These are phyloP conservation scores for Neurospora sp. DNA, from an alignment of 495 filamentous ascomycete genomes.

Conservation along the genomic window DNA sequence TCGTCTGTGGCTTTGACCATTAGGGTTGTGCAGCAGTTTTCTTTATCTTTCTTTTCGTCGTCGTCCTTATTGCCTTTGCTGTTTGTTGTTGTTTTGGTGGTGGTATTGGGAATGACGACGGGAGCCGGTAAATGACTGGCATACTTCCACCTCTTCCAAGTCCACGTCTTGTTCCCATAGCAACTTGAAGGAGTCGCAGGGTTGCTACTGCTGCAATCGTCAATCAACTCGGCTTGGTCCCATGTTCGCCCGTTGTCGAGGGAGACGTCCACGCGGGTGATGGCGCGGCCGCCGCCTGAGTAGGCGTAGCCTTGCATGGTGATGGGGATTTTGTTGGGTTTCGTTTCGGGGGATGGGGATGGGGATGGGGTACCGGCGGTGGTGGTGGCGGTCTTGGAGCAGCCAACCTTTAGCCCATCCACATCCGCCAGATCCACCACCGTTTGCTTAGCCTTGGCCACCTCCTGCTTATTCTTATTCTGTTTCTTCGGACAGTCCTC, in stretches of 20 bases:
- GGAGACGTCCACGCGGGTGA: constrained; percentile 46
- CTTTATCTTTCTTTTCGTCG: background rate
- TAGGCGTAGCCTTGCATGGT: constrained; percentile 48
- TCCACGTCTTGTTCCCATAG: constrained; percentile 37
- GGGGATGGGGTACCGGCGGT: background rate
- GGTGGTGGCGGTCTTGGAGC: constrained; percentile 1
- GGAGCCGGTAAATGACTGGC: constrained; percentile 9
- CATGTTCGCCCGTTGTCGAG: constrained; percentile 44
- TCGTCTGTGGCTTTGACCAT: constrained; percentile 50
- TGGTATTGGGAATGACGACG: background rate
- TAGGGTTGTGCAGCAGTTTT: constrained; percentile 26
- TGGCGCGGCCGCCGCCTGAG: constrained; percentile 46
- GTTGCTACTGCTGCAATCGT: constrained; percentile 24
- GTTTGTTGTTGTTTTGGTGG: constrained; percentile 2
- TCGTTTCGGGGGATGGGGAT: too few species aligned
- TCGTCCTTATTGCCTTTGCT: background rate
- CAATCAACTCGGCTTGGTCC: constrained; percentile 40
- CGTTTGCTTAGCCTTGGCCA: too few species aligned
- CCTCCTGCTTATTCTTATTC: background rate
- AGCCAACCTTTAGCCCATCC: constrained; percentile 9
- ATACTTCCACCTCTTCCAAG: constrained; percentile 46
- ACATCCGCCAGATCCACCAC: constrained; percentile 9
- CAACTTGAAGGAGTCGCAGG: constrained; percentile 13
- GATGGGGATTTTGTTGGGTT: constrained; percentile 26
- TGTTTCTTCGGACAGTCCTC: constrained; percentile 33